Evolutionary conservation across 2,329 filamentous ascomycete genomes (phyloP), one percentile per base, ranked within the genome.

Genomic region (Parafenestella ontariensis): DNA sequence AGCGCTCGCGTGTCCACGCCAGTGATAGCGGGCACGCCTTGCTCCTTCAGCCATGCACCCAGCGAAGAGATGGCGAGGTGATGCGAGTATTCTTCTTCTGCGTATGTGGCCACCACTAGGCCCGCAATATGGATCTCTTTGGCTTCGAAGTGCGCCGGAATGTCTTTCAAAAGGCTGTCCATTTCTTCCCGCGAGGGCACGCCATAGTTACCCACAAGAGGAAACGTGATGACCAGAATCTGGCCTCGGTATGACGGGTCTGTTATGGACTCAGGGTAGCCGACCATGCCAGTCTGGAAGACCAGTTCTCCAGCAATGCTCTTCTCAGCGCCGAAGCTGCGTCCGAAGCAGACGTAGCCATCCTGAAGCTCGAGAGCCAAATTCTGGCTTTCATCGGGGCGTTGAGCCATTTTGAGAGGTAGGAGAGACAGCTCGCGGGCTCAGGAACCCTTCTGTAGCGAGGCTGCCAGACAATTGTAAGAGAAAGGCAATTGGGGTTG

Each of bases 201-300:
- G 76, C 94, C 94, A 80, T 99, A 99, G 83, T 98, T 99, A 76
- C 94, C 94, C 56, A 96, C 90, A 34, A 98, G 83, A 54, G 94
- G 95, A 77, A 96, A 97, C 49, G 94, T 99, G 71, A 98, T 88
- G 78, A 98, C 93, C 68, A 99, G 85, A 68, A 99, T 96, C 81
- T 99, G 94, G 59, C 91, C 91, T 45, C 90, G 89, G 79, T 95
- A 94, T 45, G 91, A 94, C 64, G 91, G 91, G 74, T 95, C 91
- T 57, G 91, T 94, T 68, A 95, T 84, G 43, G 89, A 96, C 83
- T 99, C 95, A 37, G 95, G 93, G 77, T 99, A 99, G 73, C 95
- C 95, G 68, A 98, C 95, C 93, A 98, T 96, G 78, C 95, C 95
- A 54, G 95, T 99, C 85, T 98, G 94, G 82, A 99, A 99, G 79